Conservation (phyloP, 192 early-diverging fungal genomes). For the Coemansia interrupta region DNA sequence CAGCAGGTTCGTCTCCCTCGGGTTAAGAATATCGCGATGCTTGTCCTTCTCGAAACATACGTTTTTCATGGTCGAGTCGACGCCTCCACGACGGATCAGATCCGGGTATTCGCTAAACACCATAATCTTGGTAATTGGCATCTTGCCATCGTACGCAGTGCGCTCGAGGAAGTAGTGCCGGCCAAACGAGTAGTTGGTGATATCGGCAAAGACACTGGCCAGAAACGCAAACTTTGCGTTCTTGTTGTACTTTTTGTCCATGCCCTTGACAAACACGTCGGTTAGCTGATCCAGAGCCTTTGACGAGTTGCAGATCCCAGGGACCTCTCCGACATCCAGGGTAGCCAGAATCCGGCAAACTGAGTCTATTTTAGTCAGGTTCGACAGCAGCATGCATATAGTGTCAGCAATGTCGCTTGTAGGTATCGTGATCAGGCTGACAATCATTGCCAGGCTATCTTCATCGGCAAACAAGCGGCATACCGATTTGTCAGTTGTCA, state of each 20-base stretch:
- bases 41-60: conserved; percentile 74
- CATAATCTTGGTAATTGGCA: conserved; percentile 80
- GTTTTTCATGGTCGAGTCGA: conserved; percentile 84
- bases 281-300: conserved; percentile 77
- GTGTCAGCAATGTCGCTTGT: conserved; percentile 72
- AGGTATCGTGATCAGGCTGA: conserved; percentile 65
- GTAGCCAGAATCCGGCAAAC: conserved; percentile 58
- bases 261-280: conserved; percentile 84
- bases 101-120: conserved; percentile 81
- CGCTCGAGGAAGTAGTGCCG: conserved; percentile 68
- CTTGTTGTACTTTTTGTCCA: conserved; percentile 73
- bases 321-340: conserved; percentile 21
- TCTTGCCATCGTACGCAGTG: conserved; percentile 60
- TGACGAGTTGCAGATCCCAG: conserved; percentile 45
- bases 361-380: conserved; percentile 72
- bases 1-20: conserved; percentile 72
- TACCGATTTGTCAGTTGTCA: conserved; percentile 66
- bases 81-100: conserved; percentile 86
- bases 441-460: conserved; percentile 66
- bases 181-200: conserved; percentile 66
- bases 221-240: conserved; percentile 79
- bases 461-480: conserved; percentile 65
- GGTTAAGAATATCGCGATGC: conserved; percentile 66
- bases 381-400: conserved; percentile 81
- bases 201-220: conserved; percentile 88